These are phyloP conservation scores for Eryngium alpinum DNA, from an alignment of 140 eudicot species.

Conservation along the genomic window DNA sequence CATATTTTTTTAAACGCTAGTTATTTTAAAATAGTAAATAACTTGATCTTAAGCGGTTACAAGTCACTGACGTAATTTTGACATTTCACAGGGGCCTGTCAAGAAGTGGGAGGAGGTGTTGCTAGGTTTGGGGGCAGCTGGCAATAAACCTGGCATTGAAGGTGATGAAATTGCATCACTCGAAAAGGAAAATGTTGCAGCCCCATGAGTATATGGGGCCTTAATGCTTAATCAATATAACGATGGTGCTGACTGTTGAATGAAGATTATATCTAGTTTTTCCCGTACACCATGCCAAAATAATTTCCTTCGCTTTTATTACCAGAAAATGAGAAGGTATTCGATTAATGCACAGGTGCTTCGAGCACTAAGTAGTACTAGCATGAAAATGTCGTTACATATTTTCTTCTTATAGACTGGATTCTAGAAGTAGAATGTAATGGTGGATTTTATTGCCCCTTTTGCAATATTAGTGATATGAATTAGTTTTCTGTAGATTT, in stretches of 20 bases:
- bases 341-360: no score
- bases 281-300: not conserved
- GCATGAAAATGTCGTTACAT: no score
- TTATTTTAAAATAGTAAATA: not conserved
- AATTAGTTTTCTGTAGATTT: no score
- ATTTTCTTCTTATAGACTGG: no score
- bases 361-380: no score
- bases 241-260: not conserved
- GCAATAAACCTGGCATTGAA: constrained; percentile 67
- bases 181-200: constrained; percentile 82
- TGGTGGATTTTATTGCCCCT: no score
- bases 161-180: constrained; percentile 82
- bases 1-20: no score
- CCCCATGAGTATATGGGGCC: constrained; percentile 34
- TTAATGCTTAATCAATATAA: not conserved
- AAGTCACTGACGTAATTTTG: not conserved
- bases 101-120: constrained; percentile 75
- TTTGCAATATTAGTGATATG: no score
- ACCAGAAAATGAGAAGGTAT: no score
- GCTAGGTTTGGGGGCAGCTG: constrained; percentile 62
- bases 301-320: not conserved
- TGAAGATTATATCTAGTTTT: not conserved
- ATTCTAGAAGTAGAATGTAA: no score
- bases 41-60: not conserved
- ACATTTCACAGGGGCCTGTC: constrained; percentile 62